phyloP scores from a whole-genome alignment of 164 flowering plant genomes.

The Tetrastigma voinierianum region DNA sequence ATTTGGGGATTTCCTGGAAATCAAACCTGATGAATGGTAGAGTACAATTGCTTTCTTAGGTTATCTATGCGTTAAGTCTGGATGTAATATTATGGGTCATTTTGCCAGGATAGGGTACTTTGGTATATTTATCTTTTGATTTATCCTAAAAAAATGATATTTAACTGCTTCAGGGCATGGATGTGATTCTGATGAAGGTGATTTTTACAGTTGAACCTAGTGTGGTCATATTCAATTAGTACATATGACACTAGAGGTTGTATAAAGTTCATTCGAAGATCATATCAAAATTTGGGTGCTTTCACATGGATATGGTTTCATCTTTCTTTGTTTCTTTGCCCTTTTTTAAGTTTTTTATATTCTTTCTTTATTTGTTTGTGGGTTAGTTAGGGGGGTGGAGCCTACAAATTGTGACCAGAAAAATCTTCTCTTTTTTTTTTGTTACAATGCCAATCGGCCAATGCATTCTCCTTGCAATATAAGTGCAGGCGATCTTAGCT shows the following conservation, averaged over 20 bases:
- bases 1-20: too few relatives aligned
- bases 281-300: neutral
- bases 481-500: constrained; percentile 74
- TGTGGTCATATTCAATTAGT: neutral
- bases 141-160: neutral
- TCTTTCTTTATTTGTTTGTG: neutral
- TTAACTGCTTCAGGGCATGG: neutral
- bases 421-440: neutral
- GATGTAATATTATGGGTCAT: too few relatives aligned
- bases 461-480: constrained; percentile 1
- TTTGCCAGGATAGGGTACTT: neutral
- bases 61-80: too few relatives aligned
- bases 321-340: neutral
- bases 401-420: neutral
- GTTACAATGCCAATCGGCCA: neutral
- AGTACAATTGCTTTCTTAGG: too few relatives aligned
- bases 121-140: neutral
- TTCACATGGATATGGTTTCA: neutral
- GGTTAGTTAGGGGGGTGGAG: neutral
- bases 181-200: neutral
- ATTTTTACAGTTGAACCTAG: neutral
- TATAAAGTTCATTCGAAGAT: neutral
- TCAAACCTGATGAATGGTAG: too few relatives aligned
- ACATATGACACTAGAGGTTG: neutral
- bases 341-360: neutral